These are phyloP conservation scores for Globisporangium takayamanum DNA, from an alignment of 352 stramenopile species.

Conservation along the genomic window DNA sequence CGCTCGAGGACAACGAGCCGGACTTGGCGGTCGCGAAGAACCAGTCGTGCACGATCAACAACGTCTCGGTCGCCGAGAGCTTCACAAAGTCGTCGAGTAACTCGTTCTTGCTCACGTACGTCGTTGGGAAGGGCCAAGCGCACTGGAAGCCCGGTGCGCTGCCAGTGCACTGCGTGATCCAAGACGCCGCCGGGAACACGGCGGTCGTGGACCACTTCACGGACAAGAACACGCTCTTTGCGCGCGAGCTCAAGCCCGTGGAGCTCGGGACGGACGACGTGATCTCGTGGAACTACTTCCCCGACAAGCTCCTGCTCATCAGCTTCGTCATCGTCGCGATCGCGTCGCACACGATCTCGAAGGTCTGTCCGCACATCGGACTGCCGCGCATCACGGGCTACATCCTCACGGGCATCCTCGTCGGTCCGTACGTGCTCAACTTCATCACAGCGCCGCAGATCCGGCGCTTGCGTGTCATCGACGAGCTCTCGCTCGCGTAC, in stretches of 20 bases:
- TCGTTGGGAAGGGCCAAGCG: constrained; percentile 42
- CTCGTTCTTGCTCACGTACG: constrained; percentile 52
- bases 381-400: constrained; percentile 64
- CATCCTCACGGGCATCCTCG: constrained; percentile 53
- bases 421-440: constrained; percentile 59
- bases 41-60: constrained; percentile 47
- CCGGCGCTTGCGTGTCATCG: constrained; percentile 44
- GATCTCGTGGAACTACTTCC: constrained; percentile 47
- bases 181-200: constrained; percentile 44
- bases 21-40: constrained; percentile 27
- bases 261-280: constrained; percentile 42
- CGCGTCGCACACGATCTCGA: constrained; percentile 52
- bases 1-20: constrained; percentile 32
- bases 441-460: constrained; percentile 40
- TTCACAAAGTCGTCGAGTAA: constrained; percentile 39
- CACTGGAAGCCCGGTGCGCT: constrained; percentile 57
- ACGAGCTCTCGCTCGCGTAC: constrained; percentile 61
- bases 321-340: constrained; percentile 57
- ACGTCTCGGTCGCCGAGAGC: constrained; percentile 44
- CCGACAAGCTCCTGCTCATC: constrained; percentile 39
- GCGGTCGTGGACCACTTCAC: constrained; percentile 52
- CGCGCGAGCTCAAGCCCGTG: constrained; percentile 52
- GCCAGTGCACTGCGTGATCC: constrained; percentile 39
- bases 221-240: constrained; percentile 57
- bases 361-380: constrained; percentile 49